Percentiles rank a stretch among this genome's conserved stretches.
Conservation (phyloP, 2,329 filamentous ascomycete species). For the Stagonosporopsis tanaceti region DNA sequence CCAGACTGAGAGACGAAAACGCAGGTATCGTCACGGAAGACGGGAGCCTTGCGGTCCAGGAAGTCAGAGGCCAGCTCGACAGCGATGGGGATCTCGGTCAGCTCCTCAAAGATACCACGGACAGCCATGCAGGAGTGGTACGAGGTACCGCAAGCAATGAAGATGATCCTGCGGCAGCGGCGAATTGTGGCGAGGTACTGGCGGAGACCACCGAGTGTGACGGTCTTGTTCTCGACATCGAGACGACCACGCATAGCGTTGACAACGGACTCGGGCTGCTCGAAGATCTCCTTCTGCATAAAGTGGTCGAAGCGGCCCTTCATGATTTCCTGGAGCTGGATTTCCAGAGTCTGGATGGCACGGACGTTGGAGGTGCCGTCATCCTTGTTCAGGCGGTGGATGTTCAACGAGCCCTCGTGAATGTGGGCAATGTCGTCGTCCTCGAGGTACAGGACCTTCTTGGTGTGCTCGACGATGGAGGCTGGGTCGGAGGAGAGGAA, state of each 20-base stretch:
- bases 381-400: slow-evolving; percentile 96
- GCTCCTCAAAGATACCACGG: slow-evolving; percentile 94
- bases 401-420: slow-evolving; percentile 98
- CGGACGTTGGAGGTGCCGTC: slow-evolving; percentile 97
- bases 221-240: slow-evolving; percentile 89
- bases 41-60: slow-evolving; percentile 92
- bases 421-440: slow-evolving; percentile 99
- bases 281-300: slow-evolving; percentile 99
- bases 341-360: slow-evolving; percentile 97
- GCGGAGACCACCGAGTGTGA: slow-evolving; percentile 93
- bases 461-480: slow-evolving; percentile 98
- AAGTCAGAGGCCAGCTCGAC: slow-evolving; percentile 98
- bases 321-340: slow-evolving; percentile 99
- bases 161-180: slow-evolving; percentile 95
- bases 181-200: slow-evolving; percentile 97
- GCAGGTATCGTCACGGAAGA: slow-evolving; percentile 99
- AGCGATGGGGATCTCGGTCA: slow-evolving; percentile 96
- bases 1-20: slow-evolving; percentile 99
- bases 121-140: slow-evolving; percentile 99
- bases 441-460: slow-evolving; percentile 99
- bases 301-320: slow-evolving; percentile 99
- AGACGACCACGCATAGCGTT: slow-evolving; percentile 99
- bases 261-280: slow-evolving; percentile 98
- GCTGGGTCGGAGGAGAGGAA: slow-evolving; percentile 99
- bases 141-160: slow-evolving; percentile 97